These are phyloP conservation scores for Fusarium concolor DNA, from an alignment of 2,329 filamentous ascomycete genomes.

Conservation along the genomic window DNA sequence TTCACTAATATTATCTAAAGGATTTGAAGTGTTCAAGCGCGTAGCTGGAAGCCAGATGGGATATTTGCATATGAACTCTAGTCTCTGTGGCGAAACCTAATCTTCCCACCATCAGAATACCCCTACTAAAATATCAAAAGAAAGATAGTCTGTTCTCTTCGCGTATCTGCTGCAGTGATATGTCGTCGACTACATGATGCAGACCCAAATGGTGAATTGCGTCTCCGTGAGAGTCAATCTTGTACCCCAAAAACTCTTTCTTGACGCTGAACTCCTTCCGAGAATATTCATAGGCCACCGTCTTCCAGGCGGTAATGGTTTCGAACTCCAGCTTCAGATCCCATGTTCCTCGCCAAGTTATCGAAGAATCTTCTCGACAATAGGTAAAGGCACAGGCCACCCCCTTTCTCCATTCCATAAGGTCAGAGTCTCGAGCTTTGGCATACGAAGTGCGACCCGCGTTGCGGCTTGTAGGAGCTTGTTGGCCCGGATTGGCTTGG, in stretches of 20 bases:
- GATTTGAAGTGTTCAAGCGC: too few species aligned
- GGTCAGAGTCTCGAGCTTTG: conserved; percentile 13
- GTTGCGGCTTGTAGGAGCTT: conserved; percentile 8
- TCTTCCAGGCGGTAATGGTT: conserved; percentile 1
- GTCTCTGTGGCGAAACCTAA: too few species aligned
- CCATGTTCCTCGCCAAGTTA: conserved; percentile 25
- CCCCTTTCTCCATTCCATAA: conserved; percentile 25
- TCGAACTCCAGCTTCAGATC: neutral
- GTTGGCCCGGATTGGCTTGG: neutral
- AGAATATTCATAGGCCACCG: neutral
- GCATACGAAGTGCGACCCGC: conserved; percentile 2
- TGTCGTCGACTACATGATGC: conserved; percentile 9
- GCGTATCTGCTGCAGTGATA: conserved; percentile 23
- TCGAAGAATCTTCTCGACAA: neutral
- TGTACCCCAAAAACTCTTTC: neutral
- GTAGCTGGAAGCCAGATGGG: too few species aligned
- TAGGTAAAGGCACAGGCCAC: conserved; percentile 27
- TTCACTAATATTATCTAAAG: too few species aligned
- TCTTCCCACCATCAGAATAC: too few species aligned
- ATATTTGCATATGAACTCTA: too few species aligned
- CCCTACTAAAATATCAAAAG: too few species aligned
- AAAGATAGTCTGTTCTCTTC: conserved; percentile 4
- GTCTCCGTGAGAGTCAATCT: conserved; percentile 28
- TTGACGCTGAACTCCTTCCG: neutral
- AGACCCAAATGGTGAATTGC: conserved; percentile 24